These are phyloP conservation scores for Garcia nutans DNA, from an alignment of 345 rosid genomes.

Conservation along the genomic window DNA sequence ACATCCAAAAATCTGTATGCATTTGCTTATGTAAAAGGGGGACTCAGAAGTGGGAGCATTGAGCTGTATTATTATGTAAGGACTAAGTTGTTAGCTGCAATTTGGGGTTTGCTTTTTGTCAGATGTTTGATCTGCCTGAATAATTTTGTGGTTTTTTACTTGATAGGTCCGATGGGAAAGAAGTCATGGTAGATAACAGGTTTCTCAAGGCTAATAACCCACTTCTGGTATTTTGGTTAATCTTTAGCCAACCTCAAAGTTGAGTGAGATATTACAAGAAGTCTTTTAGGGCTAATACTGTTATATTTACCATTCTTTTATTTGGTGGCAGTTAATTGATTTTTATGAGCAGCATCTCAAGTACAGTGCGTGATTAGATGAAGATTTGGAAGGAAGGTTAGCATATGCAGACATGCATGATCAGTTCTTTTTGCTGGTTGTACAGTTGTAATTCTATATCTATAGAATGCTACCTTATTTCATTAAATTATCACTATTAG, in stretches of 20 bases:
- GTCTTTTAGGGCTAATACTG: neutral
- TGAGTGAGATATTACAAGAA: neutral
- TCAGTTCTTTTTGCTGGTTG: slow-evolving; percentile 19
- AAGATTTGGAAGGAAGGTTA: slow-evolving; percentile 4
- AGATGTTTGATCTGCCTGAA: neutral
- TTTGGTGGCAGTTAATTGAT: slow-evolving; percentile 61
- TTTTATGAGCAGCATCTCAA: slow-evolving; percentile 93
- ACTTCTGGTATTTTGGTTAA: slow-evolving; percentile 54
- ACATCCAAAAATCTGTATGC: neutral
- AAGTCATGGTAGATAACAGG: slow-evolving; percentile 77
- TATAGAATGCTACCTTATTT: slow-evolving; percentile 5
- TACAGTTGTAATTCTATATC: slow-evolving; percentile 24
- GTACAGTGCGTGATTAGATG: slow-evolving; percentile 40
- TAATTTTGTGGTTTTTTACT: neutral
- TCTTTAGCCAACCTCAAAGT: neutral
- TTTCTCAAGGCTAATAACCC: slow-evolving; percentile 87
- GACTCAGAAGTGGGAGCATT: neutral
- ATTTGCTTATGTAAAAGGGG: neutral
- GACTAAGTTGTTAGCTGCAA: neutral
- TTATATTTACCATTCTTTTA: slow-evolving; percentile 1
- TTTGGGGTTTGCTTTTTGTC: neutral
- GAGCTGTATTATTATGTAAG: slow-evolving; percentile 2
- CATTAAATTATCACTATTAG: neutral
- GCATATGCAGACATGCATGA: slow-evolving; percentile 4
- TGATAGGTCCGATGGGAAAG: slow-evolving; percentile 84